Evolutionary conservation across 2,329 filamentous ascomycete species (phyloP).

Genomic region (Colletotrichum endophyticum): DNA sequence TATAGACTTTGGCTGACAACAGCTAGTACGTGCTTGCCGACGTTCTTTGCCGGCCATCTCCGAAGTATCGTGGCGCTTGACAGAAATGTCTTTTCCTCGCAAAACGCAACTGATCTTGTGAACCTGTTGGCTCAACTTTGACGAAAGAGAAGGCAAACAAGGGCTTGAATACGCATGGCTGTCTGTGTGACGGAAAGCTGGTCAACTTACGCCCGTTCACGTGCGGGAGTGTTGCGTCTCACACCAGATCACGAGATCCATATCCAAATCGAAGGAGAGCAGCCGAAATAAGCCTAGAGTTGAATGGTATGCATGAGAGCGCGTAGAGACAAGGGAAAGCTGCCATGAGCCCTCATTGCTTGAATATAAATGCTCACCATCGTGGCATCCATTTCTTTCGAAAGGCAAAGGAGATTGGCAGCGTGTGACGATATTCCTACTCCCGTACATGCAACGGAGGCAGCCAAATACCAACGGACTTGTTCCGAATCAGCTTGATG

Average conservation of each 20-base stretch:
- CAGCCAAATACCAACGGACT: fast-evolving
- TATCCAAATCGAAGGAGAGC: background rate
- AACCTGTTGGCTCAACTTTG: fast-evolving
- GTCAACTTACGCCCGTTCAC: background rate
- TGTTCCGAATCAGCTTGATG: background rate
- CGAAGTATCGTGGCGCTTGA: too few species aligned
- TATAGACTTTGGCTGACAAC: too few species aligned
- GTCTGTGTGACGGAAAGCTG: background rate
- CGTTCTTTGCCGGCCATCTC: too few species aligned
- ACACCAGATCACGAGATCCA: background rate
- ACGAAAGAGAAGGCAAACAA: background rate
- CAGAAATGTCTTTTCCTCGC: too few species aligned
- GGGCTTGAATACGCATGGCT: fast-evolving
- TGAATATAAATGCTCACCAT: background rate
- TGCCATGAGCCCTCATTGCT: fast-evolving
- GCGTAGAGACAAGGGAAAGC: fast-evolving
- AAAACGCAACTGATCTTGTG: fast-evolving
- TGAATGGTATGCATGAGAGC: fast-evolving
- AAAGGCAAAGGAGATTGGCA: fast-evolving
- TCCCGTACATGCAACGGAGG: background rate
- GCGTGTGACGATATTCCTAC: background rate
- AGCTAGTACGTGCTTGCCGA: too few species aligned
- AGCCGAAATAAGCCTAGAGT: background rate
- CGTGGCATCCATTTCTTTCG: background rate
- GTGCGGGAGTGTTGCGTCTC: too few species aligned